Conservation (phyloP, 192 early-diverging fungal genomes). For the Backusella australiensis region DNA sequence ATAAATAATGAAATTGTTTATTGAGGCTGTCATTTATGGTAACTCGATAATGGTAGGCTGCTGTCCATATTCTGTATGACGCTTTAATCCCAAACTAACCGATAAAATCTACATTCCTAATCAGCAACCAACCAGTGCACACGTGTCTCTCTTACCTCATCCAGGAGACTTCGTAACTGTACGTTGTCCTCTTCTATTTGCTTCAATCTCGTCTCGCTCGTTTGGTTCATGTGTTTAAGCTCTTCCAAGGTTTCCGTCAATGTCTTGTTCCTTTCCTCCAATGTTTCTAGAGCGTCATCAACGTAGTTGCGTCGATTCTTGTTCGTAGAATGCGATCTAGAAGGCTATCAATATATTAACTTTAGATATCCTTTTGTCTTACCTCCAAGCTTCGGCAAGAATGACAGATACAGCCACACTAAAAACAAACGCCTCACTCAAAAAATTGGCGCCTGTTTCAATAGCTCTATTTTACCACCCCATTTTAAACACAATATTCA, state of each 20-base stretch:
- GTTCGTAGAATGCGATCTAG: conserved; percentile 45
- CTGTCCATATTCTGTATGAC: conserved; percentile 43
- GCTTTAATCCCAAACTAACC: conserved; percentile 42
- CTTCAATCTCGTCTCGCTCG: conserved; percentile 31
- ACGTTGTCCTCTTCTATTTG: conserved; percentile 43
- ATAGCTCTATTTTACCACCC: conserved; percentile 49
- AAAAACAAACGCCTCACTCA: conserved; percentile 77
- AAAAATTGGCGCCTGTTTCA: conserved; percentile 80
- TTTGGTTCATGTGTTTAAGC: conserved; percentile 14
- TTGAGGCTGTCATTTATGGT: conserved; percentile 13
- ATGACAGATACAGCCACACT: conserved; percentile 71
- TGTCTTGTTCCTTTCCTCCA: conserved; percentile 43
- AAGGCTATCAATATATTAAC: no score
- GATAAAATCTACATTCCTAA: conserved; percentile 35
- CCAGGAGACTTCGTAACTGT: conserved; percentile 40
- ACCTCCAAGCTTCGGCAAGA: conserved; percentile 68
- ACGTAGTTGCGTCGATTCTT: conserved; percentile 49
- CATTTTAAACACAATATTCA: background rate
- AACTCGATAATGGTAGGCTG: conserved; percentile 25
- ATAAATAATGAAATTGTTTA: no score
- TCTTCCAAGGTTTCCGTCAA: conserved; percentile 43
- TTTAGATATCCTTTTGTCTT: background rate
- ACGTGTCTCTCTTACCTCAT: conserved; percentile 27
- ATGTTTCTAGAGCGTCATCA: conserved; percentile 52
- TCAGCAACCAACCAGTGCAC: no score